Base-by-base conservation (phyloP, 495 filamentous ascomycete genomes). In the Polyplosphaeria fusca region DNA sequence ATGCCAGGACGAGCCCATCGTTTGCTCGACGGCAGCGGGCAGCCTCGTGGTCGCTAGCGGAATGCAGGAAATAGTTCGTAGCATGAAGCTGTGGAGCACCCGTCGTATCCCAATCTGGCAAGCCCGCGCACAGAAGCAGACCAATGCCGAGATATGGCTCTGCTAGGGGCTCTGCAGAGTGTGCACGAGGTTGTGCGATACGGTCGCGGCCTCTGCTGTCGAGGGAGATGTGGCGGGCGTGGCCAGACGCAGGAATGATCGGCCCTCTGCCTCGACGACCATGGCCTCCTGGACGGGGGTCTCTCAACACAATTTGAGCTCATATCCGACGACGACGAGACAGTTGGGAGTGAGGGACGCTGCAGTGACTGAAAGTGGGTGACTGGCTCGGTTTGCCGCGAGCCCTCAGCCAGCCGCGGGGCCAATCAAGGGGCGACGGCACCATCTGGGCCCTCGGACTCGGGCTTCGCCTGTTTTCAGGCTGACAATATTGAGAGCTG, bases 271-370 rank as follows among this genome's bases (percentile, higher is more conserved):
- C n/a, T 4, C 38, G 1, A 43, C 24, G 2, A 2, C 23, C 41
- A 19, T 47, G 41, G 12, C 27, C n/a, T 18, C 13, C 11, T 9
- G 12, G 48, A 26, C 24, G 42, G 53, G 43, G 49, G 49, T 48
- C 30, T 44, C 53, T 47, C 53, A 56, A 56, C 53, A 49, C 45
- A 56, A 48, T 56, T 9, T 55, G 41, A 49, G 41, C 24, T 35
- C 41, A 48, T 56, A 56, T 56, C 53, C 43, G 22, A 27, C 19
- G 23, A 47, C 35, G 44, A 42, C 53, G 44, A 48, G 53, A 32
- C 45, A 30, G 28, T 48, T 55, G 49, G 37, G 19, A 37, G 42
- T 37, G 46, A 35, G 13, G 5, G 18, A 9, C 11, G 5, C 52
- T 37, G 39, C 51, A 32, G 35, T 24, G 52, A 27, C 28, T 32